Evolutionary conservation across 352 stramenopile species (phyloP).

Genomic region (Phytophthora uliginosa): DNA sequence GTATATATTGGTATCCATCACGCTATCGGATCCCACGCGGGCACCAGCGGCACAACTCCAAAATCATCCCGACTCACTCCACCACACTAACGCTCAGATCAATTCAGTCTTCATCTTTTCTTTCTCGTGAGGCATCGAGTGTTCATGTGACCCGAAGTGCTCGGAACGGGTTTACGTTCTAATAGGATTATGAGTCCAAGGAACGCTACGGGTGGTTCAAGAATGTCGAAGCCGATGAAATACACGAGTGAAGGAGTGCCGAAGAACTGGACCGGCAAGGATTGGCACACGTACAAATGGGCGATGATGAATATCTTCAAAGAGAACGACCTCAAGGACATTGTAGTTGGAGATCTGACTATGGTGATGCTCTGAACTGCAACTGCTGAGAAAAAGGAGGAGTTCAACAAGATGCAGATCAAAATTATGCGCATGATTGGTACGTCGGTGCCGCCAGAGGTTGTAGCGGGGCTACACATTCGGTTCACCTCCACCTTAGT

Average conservation of each 20-base stretch:
- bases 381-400: not conserved
- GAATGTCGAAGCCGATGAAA: no score
- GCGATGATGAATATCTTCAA: not conserved
- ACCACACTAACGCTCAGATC: not conserved
- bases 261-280: conserved; percentile 8
- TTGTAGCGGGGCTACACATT: no score
- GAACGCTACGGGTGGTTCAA: no score
- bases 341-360: not conserved
- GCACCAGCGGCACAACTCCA: no score
- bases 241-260: conserved; percentile 21
- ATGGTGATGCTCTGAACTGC: not conserved
- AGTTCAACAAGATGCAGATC: conserved; percentile 6
- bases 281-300: not conserved
- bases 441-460: conserved; percentile 1
- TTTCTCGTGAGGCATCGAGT: not conserved
- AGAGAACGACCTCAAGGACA: not conserved
- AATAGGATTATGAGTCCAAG: not conserved
- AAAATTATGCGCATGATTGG: conserved; percentile 15
- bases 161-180: not conserved
- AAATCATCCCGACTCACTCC: no score
- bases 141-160: not conserved
- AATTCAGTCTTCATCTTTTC: not conserved
- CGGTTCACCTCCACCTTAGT: no score
- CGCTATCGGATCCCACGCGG: no score
- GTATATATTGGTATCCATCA: no score